Base-by-base conservation (phyloP, 1,284 basidiomycete species). In the Taiwanofungus camphoratus region DNA sequence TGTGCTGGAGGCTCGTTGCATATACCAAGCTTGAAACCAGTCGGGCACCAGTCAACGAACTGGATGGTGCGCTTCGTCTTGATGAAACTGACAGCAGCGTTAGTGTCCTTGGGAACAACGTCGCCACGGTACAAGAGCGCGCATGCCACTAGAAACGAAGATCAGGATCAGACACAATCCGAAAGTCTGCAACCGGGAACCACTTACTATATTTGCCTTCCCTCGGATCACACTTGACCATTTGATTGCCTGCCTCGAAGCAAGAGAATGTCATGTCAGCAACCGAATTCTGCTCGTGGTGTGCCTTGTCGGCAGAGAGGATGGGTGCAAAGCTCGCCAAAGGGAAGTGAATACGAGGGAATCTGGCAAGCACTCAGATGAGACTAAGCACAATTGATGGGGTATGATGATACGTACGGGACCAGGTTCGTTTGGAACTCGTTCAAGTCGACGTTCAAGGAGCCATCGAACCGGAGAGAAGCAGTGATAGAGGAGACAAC, bases 251-350 rank as follows among this genome's bases (percentile, higher is more conserved):
- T 42, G 84, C 79, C 75, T 94, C 91, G 68, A 94, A 94, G 72
- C 87, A 92, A 22, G 89, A 88, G 70, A 89, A 90, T 53, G 91
- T 93, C 87, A 94, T 92, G 64, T 94, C 92, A 31, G 88, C 79
- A 45, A 93, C 90, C 34, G 87, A 89, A 77, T 94, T 94, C 74
- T 90, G 87, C 67, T 94, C 91, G 64, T 94, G 91, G 64, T 85
- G 80, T 18, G 90, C 82, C 68, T 79, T 80, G 56, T 79, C 77
- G 23, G 77, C 74, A 20, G 87, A 91, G 64, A 93, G 79, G 64
- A 94, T 92, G 16, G 91, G 92, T 5, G 91, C 88, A 66, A 92
- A 89, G 39, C 89, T 91, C 45, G 90, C 90, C 49, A 93, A 78
- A 49, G 91, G 90, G 84, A 93, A 93, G 67, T 93, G 91, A 56